These are phyloP conservation scores for Selaginella tamariscina DNA, from an alignment of 75 land plant species.

Conservation along the genomic window DNA sequence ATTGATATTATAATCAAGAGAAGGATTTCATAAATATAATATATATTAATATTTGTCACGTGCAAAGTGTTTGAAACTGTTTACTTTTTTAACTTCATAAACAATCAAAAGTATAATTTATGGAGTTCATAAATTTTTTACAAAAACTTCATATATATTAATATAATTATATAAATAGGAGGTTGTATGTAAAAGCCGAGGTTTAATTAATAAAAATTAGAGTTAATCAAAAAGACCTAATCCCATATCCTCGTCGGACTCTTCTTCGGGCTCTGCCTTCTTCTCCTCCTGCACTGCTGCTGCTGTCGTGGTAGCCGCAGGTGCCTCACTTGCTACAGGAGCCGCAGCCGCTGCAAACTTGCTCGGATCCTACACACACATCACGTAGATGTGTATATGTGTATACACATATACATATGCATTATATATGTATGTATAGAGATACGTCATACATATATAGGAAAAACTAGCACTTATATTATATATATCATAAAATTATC, in stretches of 20 bases:
- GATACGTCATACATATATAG: neutral
- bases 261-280: slow-evolving; percentile 43
- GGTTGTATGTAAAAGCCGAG: too few relatives aligned
- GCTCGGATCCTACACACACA: slow-evolving; percentile 36
- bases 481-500: neutral
- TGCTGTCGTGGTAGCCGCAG: slow-evolving; percentile 25
- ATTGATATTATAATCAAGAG: too few relatives aligned
- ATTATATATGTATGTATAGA: neutral
- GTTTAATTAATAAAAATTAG: too few relatives aligned
- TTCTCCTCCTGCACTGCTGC: slow-evolving; percentile 36
- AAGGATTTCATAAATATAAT: too few relatives aligned
- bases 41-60: too few relatives aligned
- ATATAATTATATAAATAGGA: too few relatives aligned
- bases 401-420: slow-evolving; percentile 1
- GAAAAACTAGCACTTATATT: neutral
- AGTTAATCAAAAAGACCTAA: slow-evolving; percentile 46
- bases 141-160: too few relatives aligned
- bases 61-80: too few relatives aligned
- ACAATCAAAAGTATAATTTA: too few relatives aligned
- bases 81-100: too few relatives aligned
- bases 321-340: slow-evolving; percentile 24
- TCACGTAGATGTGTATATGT: neutral
- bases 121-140: too few relatives aligned
- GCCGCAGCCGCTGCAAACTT: slow-evolving; percentile 54
- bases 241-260: slow-evolving; percentile 59